phyloP scores from a whole-genome alignment of 768 basidiomycete species.

The Termitomyces sp. region DNA sequence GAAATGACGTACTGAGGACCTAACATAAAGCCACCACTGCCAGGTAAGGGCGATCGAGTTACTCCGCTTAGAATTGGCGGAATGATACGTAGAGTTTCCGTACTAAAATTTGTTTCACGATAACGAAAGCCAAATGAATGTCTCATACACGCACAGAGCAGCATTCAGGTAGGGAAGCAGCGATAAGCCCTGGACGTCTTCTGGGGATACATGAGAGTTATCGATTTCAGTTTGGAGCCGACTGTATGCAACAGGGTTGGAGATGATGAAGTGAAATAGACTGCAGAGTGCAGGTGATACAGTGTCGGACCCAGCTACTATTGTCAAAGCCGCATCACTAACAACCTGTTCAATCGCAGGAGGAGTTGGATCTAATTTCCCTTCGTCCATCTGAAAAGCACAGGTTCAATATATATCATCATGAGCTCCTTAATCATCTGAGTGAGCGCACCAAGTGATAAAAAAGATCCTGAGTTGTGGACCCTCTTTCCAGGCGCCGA shows the following conservation, averaged over 20 bases:
- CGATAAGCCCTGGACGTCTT: slow-evolving; percentile 6
- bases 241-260: slow-evolving; percentile 16
- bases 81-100: slow-evolving; percentile 34
- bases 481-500: slow-evolving; percentile 48
- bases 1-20: slow-evolving; percentile 21
- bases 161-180: slow-evolving; percentile 25
- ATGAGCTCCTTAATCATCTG: background rate
- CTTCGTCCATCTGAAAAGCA: slow-evolving; percentile 19
- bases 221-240: slow-evolving; percentile 13
- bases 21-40: slow-evolving; percentile 13
- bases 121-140: background rate
- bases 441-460: slow-evolving; percentile 18
- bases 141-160: slow-evolving; percentile 27
- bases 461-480: slow-evolving; percentile 19
- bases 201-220: background rate
- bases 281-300: slow-evolving; percentile 18
- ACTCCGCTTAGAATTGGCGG: slow-evolving; percentile 34
- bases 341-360: slow-evolving; percentile 19
- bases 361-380: slow-evolving; percentile 15
- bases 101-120: slow-evolving; percentile 20
- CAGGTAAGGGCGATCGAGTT: slow-evolving; percentile 23
- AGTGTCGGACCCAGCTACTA: slow-evolving; percentile 21
- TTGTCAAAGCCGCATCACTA: slow-evolving; percentile 17
- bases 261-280: slow-evolving; percentile 18
- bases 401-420: background rate